A percentile compares a stretch with the other conserved stretches of the same genome.
Evolutionary conservation across 2,329 filamentous ascomycete species (phyloP).

Genomic region (Beauveria australis): DNA sequence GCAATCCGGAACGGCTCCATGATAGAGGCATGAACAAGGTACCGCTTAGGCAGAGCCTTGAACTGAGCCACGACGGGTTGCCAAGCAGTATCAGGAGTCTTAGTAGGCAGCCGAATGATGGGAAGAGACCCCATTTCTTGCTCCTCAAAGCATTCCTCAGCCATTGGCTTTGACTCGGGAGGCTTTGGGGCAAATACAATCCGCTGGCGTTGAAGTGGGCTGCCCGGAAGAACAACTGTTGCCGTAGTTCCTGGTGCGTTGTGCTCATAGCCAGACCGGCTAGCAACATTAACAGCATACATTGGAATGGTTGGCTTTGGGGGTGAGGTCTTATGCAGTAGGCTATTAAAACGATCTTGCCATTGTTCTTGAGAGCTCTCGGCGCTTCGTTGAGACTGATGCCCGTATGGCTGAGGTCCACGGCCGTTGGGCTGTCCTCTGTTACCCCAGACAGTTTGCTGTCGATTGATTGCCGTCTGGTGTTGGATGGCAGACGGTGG

Average conservation of each 20-base stretch:
- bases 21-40: slow-evolving; percentile 32
- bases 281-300: slow-evolving; percentile 62
- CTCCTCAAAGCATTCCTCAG: slow-evolving; percentile 73
- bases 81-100: slow-evolving; percentile 56
- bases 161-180: slow-evolving; percentile 53
- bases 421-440: slow-evolving; percentile 17
- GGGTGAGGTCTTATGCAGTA: slow-evolving; percentile 59
- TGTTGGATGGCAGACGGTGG: slow-evolving; percentile 42
- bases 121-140: slow-evolving; percentile 75
- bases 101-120: slow-evolving; percentile 57
- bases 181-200: neutral
- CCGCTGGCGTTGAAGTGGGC: neutral
- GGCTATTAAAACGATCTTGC: slow-evolving; percentile 77
- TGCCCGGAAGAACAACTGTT: slow-evolving; percentile 59
- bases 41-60: slow-evolving; percentile 46
- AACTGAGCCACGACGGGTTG: slow-evolving; percentile 45
- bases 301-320: slow-evolving; percentile 50
- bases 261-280: slow-evolving; percentile 58
- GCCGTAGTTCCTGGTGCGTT: slow-evolving; percentile 40
- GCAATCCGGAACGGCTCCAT: slow-evolving; percentile 28
- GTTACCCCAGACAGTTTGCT: slow-evolving; percentile 27
- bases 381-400: slow-evolving; percentile 15
- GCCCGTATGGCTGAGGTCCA: slow-evolving; percentile 2
- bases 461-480: slow-evolving; percentile 16
- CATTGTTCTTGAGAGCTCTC: slow-evolving; percentile 45